phyloP scores from a whole-genome alignment of 768 basidiomycete species.

The Exsudoporus frostii region DNA sequence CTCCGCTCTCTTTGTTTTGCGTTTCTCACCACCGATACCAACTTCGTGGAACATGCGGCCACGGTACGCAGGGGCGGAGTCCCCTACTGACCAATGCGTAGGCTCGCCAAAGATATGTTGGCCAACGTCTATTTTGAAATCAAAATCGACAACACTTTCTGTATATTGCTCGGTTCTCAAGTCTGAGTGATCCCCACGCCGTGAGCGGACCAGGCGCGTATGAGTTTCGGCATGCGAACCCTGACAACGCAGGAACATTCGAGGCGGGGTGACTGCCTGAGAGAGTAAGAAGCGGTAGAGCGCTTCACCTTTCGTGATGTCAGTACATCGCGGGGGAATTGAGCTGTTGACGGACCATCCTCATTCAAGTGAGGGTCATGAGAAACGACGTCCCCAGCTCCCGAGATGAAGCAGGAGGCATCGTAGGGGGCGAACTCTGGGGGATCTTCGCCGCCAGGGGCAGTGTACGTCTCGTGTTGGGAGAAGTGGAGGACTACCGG shows the following conservation, averaged over 20 bases:
- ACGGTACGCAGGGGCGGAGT: conserved; percentile 61
- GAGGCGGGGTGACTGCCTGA: conserved; percentile 47
- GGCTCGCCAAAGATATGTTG: conserved; percentile 39
- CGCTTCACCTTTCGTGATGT: conserved; percentile 50
- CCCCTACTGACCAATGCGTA: conserved; percentile 59
- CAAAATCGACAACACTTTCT: conserved; percentile 63
- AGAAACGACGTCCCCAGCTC: conserved; percentile 54
- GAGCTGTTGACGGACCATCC: conserved; percentile 43
- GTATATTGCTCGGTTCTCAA: conserved; percentile 49
- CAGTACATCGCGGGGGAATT: not conserved
- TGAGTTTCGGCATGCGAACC: conserved; percentile 58
- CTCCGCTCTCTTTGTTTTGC: conserved; percentile 43
- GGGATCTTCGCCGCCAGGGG: conserved; percentile 45
- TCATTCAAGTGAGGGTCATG: conserved; percentile 69
- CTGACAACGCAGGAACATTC: conserved; percentile 43
- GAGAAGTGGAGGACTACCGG: conserved; percentile 24
- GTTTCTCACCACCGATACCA: conserved; percentile 36
- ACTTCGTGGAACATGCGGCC: conserved; percentile 61
- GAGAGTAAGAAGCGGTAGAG: conserved; percentile 71
- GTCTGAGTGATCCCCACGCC: conserved; percentile 33
- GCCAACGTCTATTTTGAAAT: conserved; percentile 59
- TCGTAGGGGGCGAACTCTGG: conserved; percentile 62
- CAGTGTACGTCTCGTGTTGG: conserved; percentile 17
- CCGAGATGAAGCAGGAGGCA: conserved; percentile 53
- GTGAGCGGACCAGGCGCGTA: conserved; percentile 42